Evolutionary conservation across 352 stramenopile species (phyloP), one percentile per base, ranked within the genome.

Genomic region (Proteromonas lacertae): DNA sequence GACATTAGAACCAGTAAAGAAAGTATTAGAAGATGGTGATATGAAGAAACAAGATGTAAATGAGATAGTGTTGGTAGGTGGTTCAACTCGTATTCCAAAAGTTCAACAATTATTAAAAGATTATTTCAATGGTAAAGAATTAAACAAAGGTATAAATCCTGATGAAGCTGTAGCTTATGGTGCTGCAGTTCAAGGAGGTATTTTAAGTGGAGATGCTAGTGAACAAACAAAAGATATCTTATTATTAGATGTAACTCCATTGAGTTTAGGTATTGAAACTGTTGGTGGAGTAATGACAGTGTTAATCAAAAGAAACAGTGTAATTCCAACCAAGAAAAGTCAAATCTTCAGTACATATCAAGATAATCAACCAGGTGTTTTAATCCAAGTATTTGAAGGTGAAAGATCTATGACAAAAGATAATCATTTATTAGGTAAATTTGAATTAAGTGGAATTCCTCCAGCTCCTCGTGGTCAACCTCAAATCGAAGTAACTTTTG

Each of bases 401-500:
- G n/a, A n/a, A n/a, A n/a, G n/a, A n/a, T n/a, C n/a, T n/a, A n/a
- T n/a, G n/a, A n/a, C n/a, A n/a, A n/a, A 94, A 60, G 77, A 96
- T 62, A 96, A 96, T 66, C 77, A 91, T 57, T 52, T 88, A 32
- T 65, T 99, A 38, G 87, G 87, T 60, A 91, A 94, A 60, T 99
- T 99, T 51, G 80, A 97, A 50, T 65, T 99, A 7, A 88, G 61
- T 26, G 81, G 80, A 43, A 78, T 99, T 47, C 84, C 83, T 24
- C 84, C 84, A 44, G 80, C 79, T 35, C 84, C 83, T 32, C 78
- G 84, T 62, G 87, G 87, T 45, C 76, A 92, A 25, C 83, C 84
- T 19, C 79, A 96, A 61, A 95, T 99, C 56, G 82, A 96, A 47
- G 84, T 92, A 28, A 84, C 74, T 32, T 98, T 98, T 45, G 82